phyloP scores from a whole-genome alignment of 2,329 filamentous ascomycete genomes.

The Nothopassalora personata region DNA sequence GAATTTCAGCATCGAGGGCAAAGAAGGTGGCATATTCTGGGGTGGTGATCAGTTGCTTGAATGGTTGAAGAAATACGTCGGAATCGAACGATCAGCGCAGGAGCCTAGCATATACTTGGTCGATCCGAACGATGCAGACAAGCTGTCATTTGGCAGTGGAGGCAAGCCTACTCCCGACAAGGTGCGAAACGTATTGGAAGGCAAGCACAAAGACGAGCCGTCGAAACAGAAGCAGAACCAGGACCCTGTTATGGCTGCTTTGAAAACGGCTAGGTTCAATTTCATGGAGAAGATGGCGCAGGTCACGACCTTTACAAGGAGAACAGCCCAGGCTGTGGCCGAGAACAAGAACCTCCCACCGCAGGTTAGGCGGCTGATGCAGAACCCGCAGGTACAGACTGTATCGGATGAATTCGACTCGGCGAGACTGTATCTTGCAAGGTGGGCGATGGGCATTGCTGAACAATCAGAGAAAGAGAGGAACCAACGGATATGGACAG shows the following conservation, averaged over 20 bases:
- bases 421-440: conserved; percentile 83
- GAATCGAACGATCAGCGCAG: conserved; percentile 73
- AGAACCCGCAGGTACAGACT: conserved; percentile 90
- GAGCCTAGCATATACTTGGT: conserved; percentile 90
- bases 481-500: conserved; percentile 85
- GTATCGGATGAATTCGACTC: conserved; percentile 97
- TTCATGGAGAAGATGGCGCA: conserved; percentile 95
- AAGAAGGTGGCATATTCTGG: conserved; percentile 84
- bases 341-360: conserved; percentile 89
- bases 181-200: conserved; percentile 39
- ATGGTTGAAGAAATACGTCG: conserved; percentile 81
- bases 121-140: conserved; percentile 80
- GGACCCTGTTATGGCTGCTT: conserved; percentile 87
- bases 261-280: conserved; percentile 95
- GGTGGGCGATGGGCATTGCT: conserved; percentile 98
- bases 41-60: conserved; percentile 90
- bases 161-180: conserved; percentile 49
- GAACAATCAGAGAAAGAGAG: conserved; percentile 90
- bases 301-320: conserved; percentile 89
- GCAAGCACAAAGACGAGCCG: conserved; percentile 33
- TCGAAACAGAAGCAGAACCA: conserved; percentile 51
- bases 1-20: conserved; percentile 60
- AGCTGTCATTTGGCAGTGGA: conserved; percentile 65
- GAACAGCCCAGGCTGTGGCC: conserved; percentile 84
- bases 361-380: conserved; percentile 76